Conservation (phyloP, 345 rosid species). For the Aquilaria sinensis region DNA sequence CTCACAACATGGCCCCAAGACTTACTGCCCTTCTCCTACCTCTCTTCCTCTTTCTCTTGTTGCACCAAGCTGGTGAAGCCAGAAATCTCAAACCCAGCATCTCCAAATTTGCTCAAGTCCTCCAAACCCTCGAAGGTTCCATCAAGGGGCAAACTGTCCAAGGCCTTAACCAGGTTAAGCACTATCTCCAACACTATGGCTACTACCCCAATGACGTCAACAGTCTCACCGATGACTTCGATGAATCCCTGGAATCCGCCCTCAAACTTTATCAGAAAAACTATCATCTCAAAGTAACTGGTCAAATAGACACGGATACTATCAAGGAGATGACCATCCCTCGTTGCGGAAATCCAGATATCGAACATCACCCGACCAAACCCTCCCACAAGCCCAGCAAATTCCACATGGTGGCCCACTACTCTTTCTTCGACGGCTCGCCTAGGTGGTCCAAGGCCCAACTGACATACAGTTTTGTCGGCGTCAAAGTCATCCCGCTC, state of each 20-base stretch:
- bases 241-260: slow-evolving; percentile 7
- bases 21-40: too few species aligned
- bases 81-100: too few species aligned
- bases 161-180: slow-evolving; percentile 6
- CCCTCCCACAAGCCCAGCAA: too few species aligned
- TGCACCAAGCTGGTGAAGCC: too few species aligned
- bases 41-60: too few species aligned
- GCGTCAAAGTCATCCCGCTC: slow-evolving; percentile 8
- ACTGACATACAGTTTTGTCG: too few species aligned
- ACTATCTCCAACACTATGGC: slow-evolving; percentile 15
- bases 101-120: background rate
- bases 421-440: too few species aligned
- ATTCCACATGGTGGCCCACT: too few species aligned
- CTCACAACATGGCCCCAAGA: too few species aligned
- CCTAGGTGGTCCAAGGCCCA: too few species aligned
- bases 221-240: background rate
- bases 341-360: slow-evolving; percentile 19
- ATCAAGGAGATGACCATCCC: slow-evolving; percentile 13
- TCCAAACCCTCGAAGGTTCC: slow-evolving; percentile 15
- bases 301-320: slow-evolving; percentile 7
- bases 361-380: slow-evolving; percentile 13
- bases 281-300: slow-evolving; percentile 6
- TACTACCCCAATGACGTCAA: background rate
- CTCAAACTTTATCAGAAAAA: slow-evolving; percentile 13
- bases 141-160: slow-evolving; percentile 12